These are phyloP conservation scores for Erythrophleum ivorense DNA, from an alignment of 331 rosid species.

Conservation along the genomic window DNA sequence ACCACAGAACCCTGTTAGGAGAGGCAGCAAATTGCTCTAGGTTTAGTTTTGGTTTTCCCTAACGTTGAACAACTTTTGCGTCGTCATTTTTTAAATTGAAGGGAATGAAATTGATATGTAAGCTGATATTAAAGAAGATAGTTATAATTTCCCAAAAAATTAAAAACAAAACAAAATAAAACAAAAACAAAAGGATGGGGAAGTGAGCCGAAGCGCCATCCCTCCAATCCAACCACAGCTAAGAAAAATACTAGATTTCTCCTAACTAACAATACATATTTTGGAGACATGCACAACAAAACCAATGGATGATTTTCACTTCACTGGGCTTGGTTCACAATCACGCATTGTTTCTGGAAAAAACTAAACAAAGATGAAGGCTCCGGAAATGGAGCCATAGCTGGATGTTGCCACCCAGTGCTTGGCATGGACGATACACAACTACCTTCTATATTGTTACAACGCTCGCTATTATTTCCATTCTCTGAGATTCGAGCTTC, in stretches of 20 bases:
- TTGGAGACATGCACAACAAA: not conserved
- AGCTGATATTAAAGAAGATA: not conserved
- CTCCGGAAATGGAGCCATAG: conserved; percentile 49
- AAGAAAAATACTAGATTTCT: not conserved
- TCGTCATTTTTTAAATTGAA: not conserved
- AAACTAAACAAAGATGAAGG: conserved; percentile 56
- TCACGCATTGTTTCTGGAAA: conserved; percentile 70
- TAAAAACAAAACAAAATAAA: too few species aligned
- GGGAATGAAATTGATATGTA: conserved; percentile 14
- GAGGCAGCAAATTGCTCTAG: not conserved
- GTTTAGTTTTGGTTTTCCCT: not conserved
- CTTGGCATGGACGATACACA: conserved; percentile 22
- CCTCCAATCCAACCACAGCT: conserved; percentile 12
- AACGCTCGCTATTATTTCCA: not conserved
- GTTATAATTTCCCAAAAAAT: not conserved
- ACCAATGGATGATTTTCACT: not conserved
- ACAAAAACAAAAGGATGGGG: not conserved
- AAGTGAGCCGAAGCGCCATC: conserved; percentile 9
- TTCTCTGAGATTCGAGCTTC: conserved; percentile 30
- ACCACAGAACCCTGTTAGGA: not conserved
- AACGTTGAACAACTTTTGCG: not conserved
- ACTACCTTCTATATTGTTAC: not conserved
- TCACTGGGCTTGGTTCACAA: conserved; percentile 54
- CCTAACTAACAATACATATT: not conserved
- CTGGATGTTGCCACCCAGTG: conserved; percentile 68